These are phyloP conservation scores for Aspergillus hancockii DNA, from an alignment of 495 filamentous ascomycete genomes.

Conservation along the genomic window DNA sequence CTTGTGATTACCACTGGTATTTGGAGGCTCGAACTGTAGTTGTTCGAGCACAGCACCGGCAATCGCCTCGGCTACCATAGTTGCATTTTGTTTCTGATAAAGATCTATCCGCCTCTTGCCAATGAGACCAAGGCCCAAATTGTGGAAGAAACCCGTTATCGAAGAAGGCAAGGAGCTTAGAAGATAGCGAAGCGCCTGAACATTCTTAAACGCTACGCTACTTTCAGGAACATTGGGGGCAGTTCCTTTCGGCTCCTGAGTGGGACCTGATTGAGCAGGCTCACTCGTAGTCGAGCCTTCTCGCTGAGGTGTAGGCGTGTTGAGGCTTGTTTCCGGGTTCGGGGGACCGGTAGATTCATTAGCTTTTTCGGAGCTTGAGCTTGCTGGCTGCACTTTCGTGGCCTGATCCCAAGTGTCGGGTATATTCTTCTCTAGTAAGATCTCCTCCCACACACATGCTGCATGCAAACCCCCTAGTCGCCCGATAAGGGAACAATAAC, in stretches of 20 bases:
- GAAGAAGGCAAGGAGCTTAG: conserved; percentile 71
- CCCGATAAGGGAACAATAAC: conserved; percentile 66
- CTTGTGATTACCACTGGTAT: conserved; percentile 41
- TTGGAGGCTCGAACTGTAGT: conserved; percentile 52
- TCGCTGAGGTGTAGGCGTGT: conserved; percentile 16
- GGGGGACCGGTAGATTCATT: conserved; percentile 37
- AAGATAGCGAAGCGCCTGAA: conserved; percentile 70
- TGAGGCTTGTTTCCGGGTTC: conserved; percentile 16
- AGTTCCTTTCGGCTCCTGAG: conserved; percentile 40
- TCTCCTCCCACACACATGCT: conserved; percentile 80
- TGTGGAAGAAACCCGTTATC: conserved; percentile 75
- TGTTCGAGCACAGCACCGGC: conserved; percentile 70
- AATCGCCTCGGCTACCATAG: conserved; percentile 73
- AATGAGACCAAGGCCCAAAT: conserved; percentile 76
- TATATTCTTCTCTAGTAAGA: conserved; percentile 65
- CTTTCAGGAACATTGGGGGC: conserved; percentile 44
- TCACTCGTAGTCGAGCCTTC: conserved; percentile 25
- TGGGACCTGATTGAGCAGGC: conserved; percentile 21
- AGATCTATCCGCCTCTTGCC: conserved; percentile 67
- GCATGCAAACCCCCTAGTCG: conserved; percentile 75
- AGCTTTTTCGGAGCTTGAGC: conserved; percentile 45
- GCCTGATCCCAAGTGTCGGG: conserved; percentile 68
- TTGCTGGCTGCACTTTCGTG: conserved; percentile 53
- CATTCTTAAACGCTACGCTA: conserved; percentile 72
- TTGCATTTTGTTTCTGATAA: conserved; percentile 65